These are phyloP conservation scores for Alternaria postmessia DNA, from an alignment of 2,329 filamentous ascomycete species.

Conservation along the genomic window DNA sequence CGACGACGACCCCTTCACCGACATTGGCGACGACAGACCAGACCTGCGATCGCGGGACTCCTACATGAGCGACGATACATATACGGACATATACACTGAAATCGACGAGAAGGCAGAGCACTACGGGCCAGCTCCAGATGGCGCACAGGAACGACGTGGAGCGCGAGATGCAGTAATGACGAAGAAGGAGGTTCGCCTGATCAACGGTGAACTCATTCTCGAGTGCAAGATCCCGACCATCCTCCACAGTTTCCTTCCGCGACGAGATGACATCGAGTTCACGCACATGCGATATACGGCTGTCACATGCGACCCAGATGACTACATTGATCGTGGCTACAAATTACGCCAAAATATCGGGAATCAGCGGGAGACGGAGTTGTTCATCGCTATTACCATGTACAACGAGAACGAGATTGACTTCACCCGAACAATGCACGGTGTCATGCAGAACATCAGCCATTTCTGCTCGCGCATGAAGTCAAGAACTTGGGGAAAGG, in stretches of 20 bases:
- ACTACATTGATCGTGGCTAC: slow-evolving; percentile 88
- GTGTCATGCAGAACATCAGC: slow-evolving; percentile 96
- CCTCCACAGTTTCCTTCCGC: slow-evolving; percentile 93
- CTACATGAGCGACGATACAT: slow-evolving; percentile 68
- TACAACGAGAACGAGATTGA: slow-evolving; percentile 98
- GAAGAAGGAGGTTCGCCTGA: slow-evolving; percentile 92
- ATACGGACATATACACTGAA: slow-evolving; percentile 60
- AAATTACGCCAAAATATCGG: slow-evolving; percentile 92
- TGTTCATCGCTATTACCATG: slow-evolving; percentile 98
- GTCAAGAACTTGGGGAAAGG: slow-evolving; percentile 94
- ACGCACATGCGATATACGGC: slow-evolving; percentile 99
- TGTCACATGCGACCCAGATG: slow-evolving; percentile 96
- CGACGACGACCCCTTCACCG: slow-evolving; percentile 75
- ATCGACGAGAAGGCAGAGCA: slow-evolving; percentile 71
- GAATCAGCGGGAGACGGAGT: slow-evolving; percentile 86
- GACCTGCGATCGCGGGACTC: slow-evolving; percentile 69
- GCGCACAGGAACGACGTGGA: slow-evolving; percentile 86
- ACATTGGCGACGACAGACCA: slow-evolving; percentile 64
- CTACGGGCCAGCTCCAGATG: slow-evolving; percentile 87
- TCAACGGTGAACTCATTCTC: slow-evolving; percentile 96
- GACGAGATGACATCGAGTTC: slow-evolving; percentile 92
- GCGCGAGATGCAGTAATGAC: slow-evolving; percentile 87
- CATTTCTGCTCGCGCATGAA: slow-evolving; percentile 94
- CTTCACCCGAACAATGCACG: slow-evolving; percentile 98
- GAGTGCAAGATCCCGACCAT: slow-evolving; percentile 99